Conservation (phyloP, 305 asterid genomes). For the Rubia peregrina region DNA sequence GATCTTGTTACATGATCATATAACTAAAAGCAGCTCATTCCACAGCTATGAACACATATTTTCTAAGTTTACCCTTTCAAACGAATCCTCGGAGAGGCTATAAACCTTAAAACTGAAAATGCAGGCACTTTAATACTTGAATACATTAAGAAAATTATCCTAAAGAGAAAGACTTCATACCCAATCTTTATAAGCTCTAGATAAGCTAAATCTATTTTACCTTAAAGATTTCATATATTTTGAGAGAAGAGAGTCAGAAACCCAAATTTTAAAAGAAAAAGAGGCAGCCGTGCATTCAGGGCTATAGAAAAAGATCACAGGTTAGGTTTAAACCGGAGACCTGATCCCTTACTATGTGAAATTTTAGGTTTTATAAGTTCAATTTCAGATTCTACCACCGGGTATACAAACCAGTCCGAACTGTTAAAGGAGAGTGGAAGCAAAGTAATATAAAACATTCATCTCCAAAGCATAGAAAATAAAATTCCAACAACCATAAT, state of each 20-base stretch:
- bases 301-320: too few species aligned
- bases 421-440: too few species aligned
- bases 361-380: too few species aligned
- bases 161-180: neutral
- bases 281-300: neutral
- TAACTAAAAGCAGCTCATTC: neutral
- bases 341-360: too few species aligned
- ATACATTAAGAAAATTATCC: neutral
- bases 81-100: neutral
- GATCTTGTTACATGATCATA: neutral
- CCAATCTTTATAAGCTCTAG: too few species aligned
- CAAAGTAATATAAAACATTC: too few species aligned
- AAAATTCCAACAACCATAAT: too few species aligned
- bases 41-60: neutral
- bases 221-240: neutral
- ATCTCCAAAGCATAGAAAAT: too few species aligned
- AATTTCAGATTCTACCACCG: too few species aligned
- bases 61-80: neutral
- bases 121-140: too few species aligned
- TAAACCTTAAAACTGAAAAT: neutral
- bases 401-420: too few species aligned
- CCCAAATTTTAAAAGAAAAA: neutral
- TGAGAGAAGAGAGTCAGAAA: slow-evolving; percentile 6
- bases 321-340: too few species aligned
- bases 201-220: neutral